Evolutionary conservation across 371 early-diverging fungal species (phyloP).

Genomic region (Mucor plumbeus): DNA sequence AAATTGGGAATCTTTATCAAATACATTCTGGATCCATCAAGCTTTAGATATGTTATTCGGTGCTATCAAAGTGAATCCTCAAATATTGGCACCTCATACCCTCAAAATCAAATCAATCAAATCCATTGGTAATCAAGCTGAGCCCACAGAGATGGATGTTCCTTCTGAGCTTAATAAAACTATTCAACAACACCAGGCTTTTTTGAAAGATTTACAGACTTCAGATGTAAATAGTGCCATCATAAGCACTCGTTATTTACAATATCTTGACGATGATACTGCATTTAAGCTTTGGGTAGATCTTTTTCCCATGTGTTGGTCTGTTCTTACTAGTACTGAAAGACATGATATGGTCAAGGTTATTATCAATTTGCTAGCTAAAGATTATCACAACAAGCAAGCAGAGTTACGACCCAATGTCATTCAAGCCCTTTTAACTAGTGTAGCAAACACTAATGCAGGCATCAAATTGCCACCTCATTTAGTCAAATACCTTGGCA

Average conservation of each 20-base stretch:
- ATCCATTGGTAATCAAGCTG: constrained; percentile 34
- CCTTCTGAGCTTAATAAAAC: constrained; percentile 39
- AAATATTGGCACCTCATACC: constrained; percentile 46
- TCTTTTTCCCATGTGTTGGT: constrained; percentile 89
- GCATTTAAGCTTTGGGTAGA: constrained; percentile 84
- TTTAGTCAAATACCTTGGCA: constrained; percentile 89
- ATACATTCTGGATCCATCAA: constrained; percentile 92
- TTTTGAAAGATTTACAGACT: constrained; percentile 63
- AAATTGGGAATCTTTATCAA: constrained; percentile 91
- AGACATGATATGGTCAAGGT: constrained; percentile 85
- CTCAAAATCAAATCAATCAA: constrained; percentile 60
- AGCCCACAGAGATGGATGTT: constrained; percentile 13
- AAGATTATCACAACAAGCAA: constrained; percentile 90
- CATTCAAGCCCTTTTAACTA: constrained; percentile 88
- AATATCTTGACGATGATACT: constrained; percentile 72
- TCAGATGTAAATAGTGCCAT: constrained; percentile 58
- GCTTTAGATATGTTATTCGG: constrained; percentile 87
- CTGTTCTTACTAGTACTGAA: constrained; percentile 69
- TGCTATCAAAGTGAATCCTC: constrained; percentile 52
- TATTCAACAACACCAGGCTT: constrained; percentile 58
- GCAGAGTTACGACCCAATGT: constrained; percentile 89
- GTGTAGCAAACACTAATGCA: constrained; percentile 74
- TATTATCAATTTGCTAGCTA: constrained; percentile 83
- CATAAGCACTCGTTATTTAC: constrained; percentile 67
- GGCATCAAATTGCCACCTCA: constrained; percentile 89